Conservation (phyloP, 1,284 basidiomycete species). For the Pyrrhoderma noxium region DNA sequence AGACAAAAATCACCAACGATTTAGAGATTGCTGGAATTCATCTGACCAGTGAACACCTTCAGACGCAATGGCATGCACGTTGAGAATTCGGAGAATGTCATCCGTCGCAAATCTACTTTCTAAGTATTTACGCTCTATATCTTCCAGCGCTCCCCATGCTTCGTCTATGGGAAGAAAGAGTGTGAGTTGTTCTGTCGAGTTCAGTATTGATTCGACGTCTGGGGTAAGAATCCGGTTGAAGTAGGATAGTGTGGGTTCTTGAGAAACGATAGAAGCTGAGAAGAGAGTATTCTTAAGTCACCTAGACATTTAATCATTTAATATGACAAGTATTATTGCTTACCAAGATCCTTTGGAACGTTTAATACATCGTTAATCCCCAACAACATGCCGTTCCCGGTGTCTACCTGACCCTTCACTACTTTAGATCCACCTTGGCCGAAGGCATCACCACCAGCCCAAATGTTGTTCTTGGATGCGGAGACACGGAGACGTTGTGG, state of each 20-base stretch:
- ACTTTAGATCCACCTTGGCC: constrained; percentile 62
- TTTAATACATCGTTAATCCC: constrained; percentile 72
- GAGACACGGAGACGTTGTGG: constrained; percentile 76
- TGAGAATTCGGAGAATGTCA: constrained; percentile 71
- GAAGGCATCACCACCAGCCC: constrained; percentile 66
- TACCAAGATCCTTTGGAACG: constrained; percentile 72
- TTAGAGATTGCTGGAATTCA: constrained; percentile 44
- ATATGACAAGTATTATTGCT: constrained; percentile 26
- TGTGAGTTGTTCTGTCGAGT: constrained; percentile 68
- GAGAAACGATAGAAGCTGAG: constrained; percentile 49
- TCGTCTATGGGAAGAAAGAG: constrained; percentile 84
- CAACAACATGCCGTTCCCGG: constrained; percentile 73
- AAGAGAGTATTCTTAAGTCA: neutral
- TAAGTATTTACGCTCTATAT: constrained; percentile 74
- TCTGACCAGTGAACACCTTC: constrained; percentile 59
- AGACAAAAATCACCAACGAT: constrained; percentile 40
- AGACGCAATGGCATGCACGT: constrained; percentile 63
- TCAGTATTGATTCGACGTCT: constrained; percentile 47
- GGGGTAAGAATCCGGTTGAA: constrained; percentile 60
- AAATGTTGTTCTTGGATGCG: constrained; percentile 40
- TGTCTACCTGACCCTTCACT: constrained; percentile 48
- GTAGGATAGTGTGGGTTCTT: constrained; percentile 59
- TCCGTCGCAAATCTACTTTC: constrained; percentile 78
- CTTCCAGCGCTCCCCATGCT: constrained; percentile 64
- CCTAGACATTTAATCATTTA: neutral